Evolutionary conservation across 164 flowering plant species (phyloP), one percentile per base, ranked within the genome.

Genomic region (Berberis vulgaris): DNA sequence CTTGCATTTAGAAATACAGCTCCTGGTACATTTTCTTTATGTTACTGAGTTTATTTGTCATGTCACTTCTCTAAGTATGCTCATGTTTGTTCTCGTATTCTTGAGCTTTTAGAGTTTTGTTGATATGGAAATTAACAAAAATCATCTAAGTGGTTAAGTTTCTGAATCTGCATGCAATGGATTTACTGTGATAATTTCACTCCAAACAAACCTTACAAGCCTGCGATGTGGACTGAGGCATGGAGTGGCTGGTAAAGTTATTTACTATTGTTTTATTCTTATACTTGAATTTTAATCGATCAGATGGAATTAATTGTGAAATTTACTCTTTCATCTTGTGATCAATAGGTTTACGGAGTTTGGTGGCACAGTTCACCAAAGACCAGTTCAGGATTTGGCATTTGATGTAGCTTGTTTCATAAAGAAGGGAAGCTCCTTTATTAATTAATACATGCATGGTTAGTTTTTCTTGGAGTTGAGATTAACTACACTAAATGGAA

Each of bases 221-320:
- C 96, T n/a, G 78, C 76, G 9, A 77, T 93, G 80, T 93, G 98
- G 98, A 87, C 96, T 4, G 93, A 89, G 68, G 91, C 93, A 61
- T 89, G 96, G 96, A 87, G 78, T 70, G 93, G 96, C 80, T 89
- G 92, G 92, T 86, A 76, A 75, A 4, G 40, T 83, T 8, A 56
- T 26, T 26, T 26, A 26, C 26, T 26, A 26, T 26, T 26, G 26
- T 26, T 26, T 26, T 26, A 39, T 56, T 61, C 9, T 44, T 7
- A 13, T 9, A 41, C 43, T 49, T 43, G 26, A 39, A 26, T 26
- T 26, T 26, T 26, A 56, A 39, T 49, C 53, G 39, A 41, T 6
- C n/a, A 43, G 7, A 5, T 2, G 10, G 40, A 26, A 26, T 26
- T 26, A 40, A 57, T 8, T 60, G 12, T 47, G 40, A 12, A 26